Evolutionary conservation across 768 basidiomycete genomes (phyloP).

Genomic region (Hericium alpestre): DNA sequence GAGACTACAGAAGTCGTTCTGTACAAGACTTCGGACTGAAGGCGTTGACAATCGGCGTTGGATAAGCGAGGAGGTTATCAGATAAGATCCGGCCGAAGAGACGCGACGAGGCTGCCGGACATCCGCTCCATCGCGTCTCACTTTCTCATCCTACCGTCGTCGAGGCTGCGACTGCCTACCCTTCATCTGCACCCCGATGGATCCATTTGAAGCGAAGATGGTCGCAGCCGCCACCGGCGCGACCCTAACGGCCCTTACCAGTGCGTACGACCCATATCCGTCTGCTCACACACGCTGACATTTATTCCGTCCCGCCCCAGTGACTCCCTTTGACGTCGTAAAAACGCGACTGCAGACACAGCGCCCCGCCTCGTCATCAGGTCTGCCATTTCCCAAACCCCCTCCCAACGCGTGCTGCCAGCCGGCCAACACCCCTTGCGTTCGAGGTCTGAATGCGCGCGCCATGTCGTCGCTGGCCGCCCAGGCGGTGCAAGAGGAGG

Average conservation of each 20-base stretch:
- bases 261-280: slow-evolving; percentile 33
- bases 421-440: slow-evolving; percentile 26
- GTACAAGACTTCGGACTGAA: no score
- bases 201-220: slow-evolving; percentile 69
- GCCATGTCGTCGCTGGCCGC: slow-evolving; percentile 67
- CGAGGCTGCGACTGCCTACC: background rate
- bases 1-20: no score
- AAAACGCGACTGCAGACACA: slow-evolving; percentile 96
- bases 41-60: no score
- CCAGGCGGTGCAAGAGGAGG: slow-evolving; percentile 45
- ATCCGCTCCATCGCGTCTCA: no score
- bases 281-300: background rate
- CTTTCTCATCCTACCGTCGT: background rate
- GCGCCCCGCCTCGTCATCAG: slow-evolving; percentile 32
- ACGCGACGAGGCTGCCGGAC: no score
- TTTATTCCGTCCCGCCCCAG: slow-evolving; percentile 29
- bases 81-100: background rate
- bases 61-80: background rate
- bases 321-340: slow-evolving; percentile 98
- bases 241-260: slow-evolving; percentile 73
- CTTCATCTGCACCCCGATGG: slow-evolving; percentile 31
- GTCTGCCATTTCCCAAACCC: slow-evolving; percentile 39
- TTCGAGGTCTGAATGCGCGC: slow-evolving; percentile 41
- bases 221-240: slow-evolving; percentile 73
- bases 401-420: slow-evolving; percentile 61